Conservation (phyloP, 169 alveolate species). For the Toxoplasma gondii region DNA sequence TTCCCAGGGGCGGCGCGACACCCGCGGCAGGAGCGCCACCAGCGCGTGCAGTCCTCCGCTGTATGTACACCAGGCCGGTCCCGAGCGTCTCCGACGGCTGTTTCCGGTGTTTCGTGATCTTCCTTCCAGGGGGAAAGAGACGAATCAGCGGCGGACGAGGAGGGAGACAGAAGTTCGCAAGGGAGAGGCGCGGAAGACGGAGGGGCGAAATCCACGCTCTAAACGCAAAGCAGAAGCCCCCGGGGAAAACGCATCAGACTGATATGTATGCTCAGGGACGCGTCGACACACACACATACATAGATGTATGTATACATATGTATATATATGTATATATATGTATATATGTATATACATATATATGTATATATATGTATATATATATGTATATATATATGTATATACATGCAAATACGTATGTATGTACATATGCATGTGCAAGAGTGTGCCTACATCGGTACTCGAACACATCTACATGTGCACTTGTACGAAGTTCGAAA, state of each 20-base stretch:
- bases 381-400: no score
- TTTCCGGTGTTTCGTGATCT: background rate
- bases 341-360: no score
- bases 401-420: background rate
- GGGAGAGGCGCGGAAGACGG: background rate
- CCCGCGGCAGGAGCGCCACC: constrained; percentile 21
- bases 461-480: no score
- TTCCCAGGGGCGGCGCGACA: background rate
- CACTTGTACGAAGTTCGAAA: no score
- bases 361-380: no score
- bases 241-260: background rate
- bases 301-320: background rate
- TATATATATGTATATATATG: no score
- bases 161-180: background rate
- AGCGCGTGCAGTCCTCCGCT: background rate
- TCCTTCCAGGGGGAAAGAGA: background rate
- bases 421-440: no score
- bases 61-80: background rate
- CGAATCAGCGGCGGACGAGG: background rate
- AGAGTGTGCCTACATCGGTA: no score
- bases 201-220: constrained; percentile 4
- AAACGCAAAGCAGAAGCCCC: background rate
- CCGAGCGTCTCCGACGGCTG: background rate
- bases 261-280: background rate
- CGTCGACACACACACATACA: background rate